Conservation (phyloP, 1,284 basidiomycete genomes). For the Fomitopsis palustris region DNA sequence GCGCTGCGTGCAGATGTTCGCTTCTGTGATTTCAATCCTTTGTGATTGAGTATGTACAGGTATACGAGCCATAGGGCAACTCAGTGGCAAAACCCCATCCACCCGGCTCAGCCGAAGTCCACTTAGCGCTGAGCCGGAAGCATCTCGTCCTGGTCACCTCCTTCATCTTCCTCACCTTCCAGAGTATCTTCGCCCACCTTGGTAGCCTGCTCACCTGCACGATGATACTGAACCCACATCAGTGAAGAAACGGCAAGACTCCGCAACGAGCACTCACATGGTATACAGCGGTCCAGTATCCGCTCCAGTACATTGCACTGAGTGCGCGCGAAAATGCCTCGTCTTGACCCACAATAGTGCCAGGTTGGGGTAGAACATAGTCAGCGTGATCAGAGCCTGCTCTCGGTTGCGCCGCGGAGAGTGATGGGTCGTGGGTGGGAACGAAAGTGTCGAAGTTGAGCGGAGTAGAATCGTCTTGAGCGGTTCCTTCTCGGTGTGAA, state of each 20-base stretch:
- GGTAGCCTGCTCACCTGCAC: neutral
- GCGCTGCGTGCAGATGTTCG: too few relatives aligned
- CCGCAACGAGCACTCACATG: slow-evolving; percentile 41
- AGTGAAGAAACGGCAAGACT: neutral
- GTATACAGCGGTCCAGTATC: slow-evolving; percentile 82
- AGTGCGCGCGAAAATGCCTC: slow-evolving; percentile 73
- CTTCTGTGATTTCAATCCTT: too few relatives aligned
- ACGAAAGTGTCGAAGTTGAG: slow-evolving; percentile 67
- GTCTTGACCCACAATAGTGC: slow-evolving; percentile 50
- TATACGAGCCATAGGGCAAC: too few relatives aligned
- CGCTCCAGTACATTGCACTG: slow-evolving; percentile 77
- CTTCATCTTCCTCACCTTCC: neutral
- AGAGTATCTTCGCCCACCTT: neutral
- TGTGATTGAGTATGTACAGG: too few relatives aligned
- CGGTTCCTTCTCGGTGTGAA: slow-evolving; percentile 13
- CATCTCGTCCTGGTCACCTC: neutral
- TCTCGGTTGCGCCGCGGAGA: slow-evolving; percentile 31
- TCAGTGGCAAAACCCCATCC: too few relatives aligned
- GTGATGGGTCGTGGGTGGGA: slow-evolving; percentile 62
- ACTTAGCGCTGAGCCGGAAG: neutral
- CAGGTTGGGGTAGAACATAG: slow-evolving; percentile 28
- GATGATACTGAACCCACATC: slow-evolving; percentile 11
- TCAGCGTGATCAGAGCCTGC: slow-evolving; percentile 15
- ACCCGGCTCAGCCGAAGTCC: too few relatives aligned
- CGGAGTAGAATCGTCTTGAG: slow-evolving; percentile 46